Base-by-base conservation (phyloP, 441 rosid species). In the Croton setiger region DNA sequence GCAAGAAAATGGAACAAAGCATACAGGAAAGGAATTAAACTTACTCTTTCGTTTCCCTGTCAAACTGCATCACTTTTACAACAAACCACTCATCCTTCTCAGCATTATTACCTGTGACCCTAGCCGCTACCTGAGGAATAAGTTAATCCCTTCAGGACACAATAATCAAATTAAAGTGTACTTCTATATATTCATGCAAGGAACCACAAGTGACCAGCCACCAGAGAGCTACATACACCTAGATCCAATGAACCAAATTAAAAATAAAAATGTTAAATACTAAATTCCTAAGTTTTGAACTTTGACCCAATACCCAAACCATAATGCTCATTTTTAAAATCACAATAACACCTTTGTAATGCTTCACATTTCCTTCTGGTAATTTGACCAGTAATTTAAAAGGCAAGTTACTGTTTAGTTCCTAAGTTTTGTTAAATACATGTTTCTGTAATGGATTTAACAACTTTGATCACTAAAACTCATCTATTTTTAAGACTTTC, bases 1-100 rank as follows among this genome's bases (percentile, higher is more conserved):
- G 36, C 33, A 8, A 63, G 41, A 5, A 31, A 35, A 36, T n/a
- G 17, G 35, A 52, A 6, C 63, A 57, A 67, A 49, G 63, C 31
- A 51, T 51, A 52, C 62, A 62, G 41, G 33, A 43, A n/a, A 72
- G 7, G 69, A 72, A 52, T 52, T 23, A 47, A 62, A 74, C 97
- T 87, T 84, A 95, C 99, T 88, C 98, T 84, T 81, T 88, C n/a
- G 90, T 86, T 73, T 95, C 97, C 70, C 88, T 84, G 51, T 95
- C 97, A 74, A 95, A 92, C 70, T 88, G 91, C 51, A 86, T 90
- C 36, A 95, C 98, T 86, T 95, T 95, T n/a, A 88, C 96, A 54
- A 95, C 85, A 74, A 85, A 80, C 99, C 99, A 95, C 76, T 90
- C 96, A 33, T 92, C 97, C 75, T 88, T 90, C 49, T 92, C 98